A percentile compares a stretch with the other conserved stretches of the same genome.
phyloP scores from a whole-genome alignment of 371 early-diverging fungal species.

The Mortierella sp. region DNA sequence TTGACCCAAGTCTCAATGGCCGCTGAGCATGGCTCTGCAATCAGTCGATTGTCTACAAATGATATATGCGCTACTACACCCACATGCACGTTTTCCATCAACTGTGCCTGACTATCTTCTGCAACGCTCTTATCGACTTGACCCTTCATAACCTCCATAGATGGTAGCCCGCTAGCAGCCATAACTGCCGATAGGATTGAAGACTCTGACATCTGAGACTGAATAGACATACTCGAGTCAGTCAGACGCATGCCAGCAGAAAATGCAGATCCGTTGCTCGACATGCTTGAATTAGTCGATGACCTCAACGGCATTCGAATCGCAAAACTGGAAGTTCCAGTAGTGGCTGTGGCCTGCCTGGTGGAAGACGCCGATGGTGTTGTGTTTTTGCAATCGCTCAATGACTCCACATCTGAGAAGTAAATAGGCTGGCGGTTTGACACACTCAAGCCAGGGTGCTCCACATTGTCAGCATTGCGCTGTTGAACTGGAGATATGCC shows the following conservation, averaged over 20 bases:
- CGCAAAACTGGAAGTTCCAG: background rate
- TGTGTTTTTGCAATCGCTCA: background rate
- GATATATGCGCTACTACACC: conserved; percentile 22
- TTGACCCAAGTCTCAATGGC: conserved; percentile 49
- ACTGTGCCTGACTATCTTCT: conserved; percentile 31
- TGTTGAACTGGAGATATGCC: background rate
- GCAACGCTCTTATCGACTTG: conserved; percentile 42
- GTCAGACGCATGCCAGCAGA: conserved; percentile 27
- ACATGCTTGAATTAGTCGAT: conserved; percentile 17
- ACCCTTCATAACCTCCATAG: conserved; percentile 44
- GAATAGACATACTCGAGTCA: conserved; percentile 46
- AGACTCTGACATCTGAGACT: conserved; percentile 39
- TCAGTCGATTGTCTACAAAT: conserved; percentile 30
- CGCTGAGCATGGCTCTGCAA: conserved; percentile 53
- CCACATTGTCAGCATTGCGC: background rate
- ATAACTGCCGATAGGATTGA: conserved; percentile 42
- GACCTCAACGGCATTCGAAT: conserved; percentile 18
- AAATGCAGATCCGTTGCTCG: conserved; percentile 15
- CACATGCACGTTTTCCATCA: conserved; percentile 45
- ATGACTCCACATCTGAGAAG: background rate
- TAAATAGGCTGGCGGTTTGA: background rate
- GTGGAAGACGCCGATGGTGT: background rate
- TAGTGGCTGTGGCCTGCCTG: background rate
- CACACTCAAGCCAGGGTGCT: background rate
- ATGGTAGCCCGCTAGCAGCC: conserved; percentile 28